phyloP scores from a whole-genome alignment of 2,329 filamentous ascomycete genomes.

The Clonostachys rosea region DNA sequence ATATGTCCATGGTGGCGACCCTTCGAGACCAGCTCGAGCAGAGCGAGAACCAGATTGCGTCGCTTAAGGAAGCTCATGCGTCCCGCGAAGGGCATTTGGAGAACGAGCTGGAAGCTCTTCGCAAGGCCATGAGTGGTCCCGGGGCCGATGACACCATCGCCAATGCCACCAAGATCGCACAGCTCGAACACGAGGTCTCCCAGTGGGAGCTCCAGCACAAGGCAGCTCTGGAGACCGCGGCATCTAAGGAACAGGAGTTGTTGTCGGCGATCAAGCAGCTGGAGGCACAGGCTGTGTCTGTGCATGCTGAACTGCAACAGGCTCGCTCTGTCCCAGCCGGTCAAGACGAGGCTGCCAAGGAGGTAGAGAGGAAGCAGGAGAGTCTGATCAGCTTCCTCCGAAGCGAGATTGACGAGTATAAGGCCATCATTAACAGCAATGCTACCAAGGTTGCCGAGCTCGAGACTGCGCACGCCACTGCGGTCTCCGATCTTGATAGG shows the following conservation, averaged over 20 bases:
- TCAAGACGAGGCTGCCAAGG: constrained; percentile 33
- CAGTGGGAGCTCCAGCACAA: constrained; percentile 76
- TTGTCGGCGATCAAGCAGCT: constrained; percentile 68
- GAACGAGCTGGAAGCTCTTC: constrained; percentile 66
- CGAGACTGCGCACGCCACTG: constrained; percentile 64
- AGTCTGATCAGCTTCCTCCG: constrained; percentile 59
- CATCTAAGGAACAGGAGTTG: constrained; percentile 68
- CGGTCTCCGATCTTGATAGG: constrained; percentile 64
- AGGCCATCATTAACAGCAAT: constrained; percentile 65
- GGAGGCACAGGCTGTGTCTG: constrained; percentile 53
- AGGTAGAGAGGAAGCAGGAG: constrained; percentile 50
- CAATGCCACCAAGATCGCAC: constrained; percentile 45
- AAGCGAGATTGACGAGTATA: constrained; percentile 77
- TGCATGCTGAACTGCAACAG: constrained; percentile 43
- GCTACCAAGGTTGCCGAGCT: constrained; percentile 66
- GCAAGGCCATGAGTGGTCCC: constrained; percentile 43
- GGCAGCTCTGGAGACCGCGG: constrained; percentile 64
- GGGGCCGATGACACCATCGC: constrained; percentile 6
- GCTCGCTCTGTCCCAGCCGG: constrained; percentile 33
- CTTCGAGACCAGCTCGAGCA: constrained; percentile 85
- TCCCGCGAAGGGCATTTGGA: constrained; percentile 71
- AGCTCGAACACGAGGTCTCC: constrained; percentile 67
- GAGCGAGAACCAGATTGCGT: constrained; percentile 74
- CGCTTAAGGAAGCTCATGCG: constrained; percentile 69
- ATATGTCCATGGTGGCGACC: constrained; percentile 84